Conservation (phyloP, 2,329 filamentous ascomycete species). For the Microdochium paspali region DNA sequence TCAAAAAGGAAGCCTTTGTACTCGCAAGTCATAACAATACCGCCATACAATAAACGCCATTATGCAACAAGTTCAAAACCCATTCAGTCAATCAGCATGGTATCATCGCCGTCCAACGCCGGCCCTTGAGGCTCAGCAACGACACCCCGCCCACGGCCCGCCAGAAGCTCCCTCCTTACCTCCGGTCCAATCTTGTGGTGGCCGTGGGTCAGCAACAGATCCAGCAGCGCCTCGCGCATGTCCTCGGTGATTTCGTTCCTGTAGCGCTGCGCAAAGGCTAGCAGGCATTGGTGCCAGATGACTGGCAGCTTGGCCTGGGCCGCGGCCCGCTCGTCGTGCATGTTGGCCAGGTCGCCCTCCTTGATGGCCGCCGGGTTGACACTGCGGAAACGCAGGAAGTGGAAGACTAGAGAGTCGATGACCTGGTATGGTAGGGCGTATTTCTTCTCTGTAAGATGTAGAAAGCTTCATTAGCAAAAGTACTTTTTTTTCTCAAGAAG, state of each 20-base stretch:
- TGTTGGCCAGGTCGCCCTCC: conserved; percentile 44
- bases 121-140: conserved; percentile 48
- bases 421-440: conserved; percentile 94
- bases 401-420: conserved; percentile 89
- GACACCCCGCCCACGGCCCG: conserved; percentile 77
- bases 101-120: conserved; percentile 71
- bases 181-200: conserved; percentile 87
- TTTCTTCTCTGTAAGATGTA: conserved; percentile 61
- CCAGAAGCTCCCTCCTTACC: conserved; percentile 78
- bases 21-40: not conserved
- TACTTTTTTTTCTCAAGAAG: not conserved
- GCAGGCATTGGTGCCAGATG: conserved; percentile 88
- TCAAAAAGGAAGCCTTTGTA: too few relatives aligned
- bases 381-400: conserved; percentile 83
- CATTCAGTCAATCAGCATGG: conserved; percentile 62
- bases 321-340: conserved; percentile 35
- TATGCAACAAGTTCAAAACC: not conserved
- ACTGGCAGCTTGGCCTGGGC: conserved; percentile 66
- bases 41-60: not conserved
- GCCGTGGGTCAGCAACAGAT: conserved; percentile 74
- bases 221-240: conserved; percentile 81
- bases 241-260: conserved; percentile 95
- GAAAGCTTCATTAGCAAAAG: not conserved
- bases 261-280: conserved; percentile 90
- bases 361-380: conserved; percentile 50